Evolutionary conservation across 2,329 filamentous ascomycete species (phyloP), one percentile per base, ranked within the genome.

Genomic region (Fusarium citri): DNA sequence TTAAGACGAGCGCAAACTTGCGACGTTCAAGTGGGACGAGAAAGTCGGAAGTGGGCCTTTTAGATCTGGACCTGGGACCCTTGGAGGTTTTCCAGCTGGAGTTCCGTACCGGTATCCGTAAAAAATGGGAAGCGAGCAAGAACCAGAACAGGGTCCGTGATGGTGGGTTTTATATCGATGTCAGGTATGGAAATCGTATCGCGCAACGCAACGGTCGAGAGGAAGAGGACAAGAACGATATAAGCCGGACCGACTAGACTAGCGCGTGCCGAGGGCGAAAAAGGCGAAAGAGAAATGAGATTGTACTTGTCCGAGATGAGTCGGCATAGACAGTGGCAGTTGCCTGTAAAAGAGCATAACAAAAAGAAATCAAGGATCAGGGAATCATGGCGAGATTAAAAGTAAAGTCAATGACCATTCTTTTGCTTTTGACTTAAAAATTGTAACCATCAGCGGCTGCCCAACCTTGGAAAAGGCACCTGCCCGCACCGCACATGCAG

Each of bases 11-110:
- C 67, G 69, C 72, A 69, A 74, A 70, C 57, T 64, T 73, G 65
- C 55, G 65, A 73, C 68, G 53, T 59, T 42, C 31, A 53, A 53
- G 72, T 74, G 72, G 72, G 72, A 74, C 72, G 70, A 69, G 64
- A 47, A 55, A 49, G 48, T 28, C 26, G 51, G 43, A 54, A 63
- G 72, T 74, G 72, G 72, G 62, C 66, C 72, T 74, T 74, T 18
- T 25, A 55, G 66, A 73, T 70, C 72, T 72, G 49, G 69, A 70
- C 68, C 43, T 70, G 59, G 69, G 69, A 68, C 66, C 66, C 63
- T 72, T 58, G 62, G 41, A 50, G 16, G 5, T 34, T 34, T 30
- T 7, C 34, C 34, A 25, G 23, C 18, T 51, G 48, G 48, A 53
- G 34, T 51, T 30, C 47, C 47, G 47, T 50, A 50, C 47, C 30